Percentiles rank a stretch among this genome's conserved stretches.
Conservation (phyloP, 1,284 basidiomycete species). For the Rhizoctonia solani region DNA sequence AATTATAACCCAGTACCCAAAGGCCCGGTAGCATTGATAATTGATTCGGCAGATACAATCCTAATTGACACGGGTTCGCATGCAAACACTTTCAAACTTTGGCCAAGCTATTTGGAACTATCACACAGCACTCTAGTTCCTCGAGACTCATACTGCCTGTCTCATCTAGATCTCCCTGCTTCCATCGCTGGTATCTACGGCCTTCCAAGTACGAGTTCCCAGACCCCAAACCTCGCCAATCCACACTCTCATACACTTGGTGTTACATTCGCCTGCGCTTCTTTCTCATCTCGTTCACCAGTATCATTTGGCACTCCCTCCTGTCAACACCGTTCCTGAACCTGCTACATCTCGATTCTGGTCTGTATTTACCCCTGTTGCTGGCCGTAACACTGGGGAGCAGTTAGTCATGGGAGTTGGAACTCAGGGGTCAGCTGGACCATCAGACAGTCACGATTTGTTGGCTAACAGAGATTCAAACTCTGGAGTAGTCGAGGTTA, state of each 20-base stretch:
- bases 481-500: conserved; percentile 1
- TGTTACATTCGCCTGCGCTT: conserved; percentile 66
- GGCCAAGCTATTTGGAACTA: conserved; percentile 9
- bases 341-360: conserved; percentile 61
- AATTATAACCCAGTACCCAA: not conserved
- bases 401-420: conserved; percentile 59
- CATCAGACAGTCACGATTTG: conserved; percentile 1
- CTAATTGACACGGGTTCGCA: conserved; percentile 59
- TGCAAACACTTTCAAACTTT: conserved; percentile 54
- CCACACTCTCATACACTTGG: conserved; percentile 64
- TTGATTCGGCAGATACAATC: conserved; percentile 44
- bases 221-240: conserved; percentile 40
- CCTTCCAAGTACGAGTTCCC: conserved; percentile 51
- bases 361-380: conserved; percentile 68
- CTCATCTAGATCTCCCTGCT: conserved; percentile 57
- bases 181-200: conserved; percentile 60
- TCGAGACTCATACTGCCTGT: conserved; percentile 71
- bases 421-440: conserved; percentile 51
- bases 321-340: conserved; percentile 58
- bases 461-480: conserved; percentile 7
- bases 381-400: conserved; percentile 64
- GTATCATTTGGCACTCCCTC: conserved; percentile 65
- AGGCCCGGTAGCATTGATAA: not conserved
- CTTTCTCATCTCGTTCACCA: conserved; percentile 64
- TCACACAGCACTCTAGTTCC: conserved; percentile 49